phyloP scores from a whole-genome alignment of 495 filamentous ascomycete genomes.

The Gamarada debralockiae region DNA sequence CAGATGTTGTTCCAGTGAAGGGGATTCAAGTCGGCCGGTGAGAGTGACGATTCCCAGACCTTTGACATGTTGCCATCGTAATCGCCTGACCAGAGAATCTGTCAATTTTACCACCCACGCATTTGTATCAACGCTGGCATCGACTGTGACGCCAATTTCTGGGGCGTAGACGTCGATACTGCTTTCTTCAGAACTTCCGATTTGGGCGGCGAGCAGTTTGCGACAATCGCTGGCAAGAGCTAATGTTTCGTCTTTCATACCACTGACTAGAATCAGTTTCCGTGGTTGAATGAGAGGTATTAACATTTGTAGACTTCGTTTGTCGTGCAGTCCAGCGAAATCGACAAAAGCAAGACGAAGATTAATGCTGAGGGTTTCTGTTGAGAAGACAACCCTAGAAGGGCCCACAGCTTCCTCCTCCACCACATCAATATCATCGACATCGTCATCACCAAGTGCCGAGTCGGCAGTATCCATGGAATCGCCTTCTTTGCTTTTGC shows the following conservation, averaged over 20 bases:
- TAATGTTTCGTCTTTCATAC: slow-evolving; percentile 70
- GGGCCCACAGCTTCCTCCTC: slow-evolving; percentile 63
- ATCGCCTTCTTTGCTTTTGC: slow-evolving; percentile 7
- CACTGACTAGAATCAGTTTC: slow-evolving; percentile 86
- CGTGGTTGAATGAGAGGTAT: slow-evolving; percentile 91
- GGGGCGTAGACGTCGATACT: slow-evolving; percentile 75
- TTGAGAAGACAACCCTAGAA: slow-evolving; percentile 63
- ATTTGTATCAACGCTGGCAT: slow-evolving; percentile 96
- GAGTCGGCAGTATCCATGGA: slow-evolving; percentile 16
- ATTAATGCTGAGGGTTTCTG: slow-evolving; percentile 58
- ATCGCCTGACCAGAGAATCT: slow-evolving; percentile 70
- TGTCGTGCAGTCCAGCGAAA: slow-evolving; percentile 88
- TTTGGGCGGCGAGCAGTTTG: slow-evolving; percentile 52
- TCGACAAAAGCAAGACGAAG: slow-evolving; percentile 83
- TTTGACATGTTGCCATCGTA: slow-evolving; percentile 93
- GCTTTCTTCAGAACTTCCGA: slow-evolving; percentile 34
- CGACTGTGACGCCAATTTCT: slow-evolving; percentile 59
- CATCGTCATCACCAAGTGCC: slow-evolving; percentile 36
- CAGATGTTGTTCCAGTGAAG: slow-evolving; percentile 25
- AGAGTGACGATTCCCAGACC: slow-evolving; percentile 86
- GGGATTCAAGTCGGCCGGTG: slow-evolving; percentile 57
- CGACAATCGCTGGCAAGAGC: slow-evolving; percentile 76
- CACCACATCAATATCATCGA: slow-evolving; percentile 47
- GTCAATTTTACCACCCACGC: slow-evolving; percentile 93
- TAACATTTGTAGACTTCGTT: slow-evolving; percentile 87